Percentiles rank a stretch among this genome's conserved stretches.
Evolutionary conservation across 2,329 filamentous ascomycete species (phyloP).

Genomic region (Whalleya microplaca): DNA sequence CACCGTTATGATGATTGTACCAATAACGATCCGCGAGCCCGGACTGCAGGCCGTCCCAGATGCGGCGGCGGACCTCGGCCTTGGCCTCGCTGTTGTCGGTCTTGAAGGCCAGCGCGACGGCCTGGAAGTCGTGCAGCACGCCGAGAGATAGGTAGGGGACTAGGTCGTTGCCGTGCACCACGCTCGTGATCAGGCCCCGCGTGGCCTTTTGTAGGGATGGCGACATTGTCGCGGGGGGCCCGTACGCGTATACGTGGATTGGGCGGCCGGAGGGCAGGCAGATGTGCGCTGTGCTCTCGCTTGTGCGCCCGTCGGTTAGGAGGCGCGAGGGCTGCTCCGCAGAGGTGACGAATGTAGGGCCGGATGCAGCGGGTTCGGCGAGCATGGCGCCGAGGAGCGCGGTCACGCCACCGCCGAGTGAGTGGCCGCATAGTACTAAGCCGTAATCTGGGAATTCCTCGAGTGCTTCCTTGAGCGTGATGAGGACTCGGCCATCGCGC

Average conservation of each 20-base stretch:
- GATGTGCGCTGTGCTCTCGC: slow-evolving; percentile 39
- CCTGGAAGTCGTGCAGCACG: slow-evolving; percentile 74
- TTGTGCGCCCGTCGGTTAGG: slow-evolving; percentile 36
- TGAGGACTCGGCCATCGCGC: slow-evolving; percentile 67
- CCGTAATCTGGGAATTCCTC: slow-evolving; percentile 71
- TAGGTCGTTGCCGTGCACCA: slow-evolving; percentile 73
- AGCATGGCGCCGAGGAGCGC: slow-evolving; percentile 73
- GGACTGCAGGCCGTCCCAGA: slow-evolving; percentile 68
- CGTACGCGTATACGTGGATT: slow-evolving; percentile 81
- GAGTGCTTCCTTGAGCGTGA: slow-evolving; percentile 67
- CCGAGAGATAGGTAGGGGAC: slow-evolving; percentile 76
- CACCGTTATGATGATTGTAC: slow-evolving; percentile 52
- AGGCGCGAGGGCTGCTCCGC: slow-evolving; percentile 49
- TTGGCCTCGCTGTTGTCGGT: slow-evolving; percentile 70
- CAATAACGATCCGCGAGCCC: slow-evolving; percentile 62
- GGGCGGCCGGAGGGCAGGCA: slow-evolving; percentile 68
- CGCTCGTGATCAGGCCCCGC: slow-evolving; percentile 73
- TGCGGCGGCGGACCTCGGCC: slow-evolving; percentile 65
- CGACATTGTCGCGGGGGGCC: slow-evolving; percentile 74
- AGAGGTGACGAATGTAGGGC: slow-evolving; percentile 66
- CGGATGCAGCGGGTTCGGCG: slow-evolving; percentile 60
- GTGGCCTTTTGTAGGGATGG: slow-evolving; percentile 71
- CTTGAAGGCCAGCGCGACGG: slow-evolving; percentile 73
- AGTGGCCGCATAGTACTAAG: slow-evolving; percentile 71
- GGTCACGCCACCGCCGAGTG: slow-evolving; percentile 70